Evolutionary conservation across 164 flowering plant species (phyloP).

Genomic region (Nelumbo lutea): DNA sequence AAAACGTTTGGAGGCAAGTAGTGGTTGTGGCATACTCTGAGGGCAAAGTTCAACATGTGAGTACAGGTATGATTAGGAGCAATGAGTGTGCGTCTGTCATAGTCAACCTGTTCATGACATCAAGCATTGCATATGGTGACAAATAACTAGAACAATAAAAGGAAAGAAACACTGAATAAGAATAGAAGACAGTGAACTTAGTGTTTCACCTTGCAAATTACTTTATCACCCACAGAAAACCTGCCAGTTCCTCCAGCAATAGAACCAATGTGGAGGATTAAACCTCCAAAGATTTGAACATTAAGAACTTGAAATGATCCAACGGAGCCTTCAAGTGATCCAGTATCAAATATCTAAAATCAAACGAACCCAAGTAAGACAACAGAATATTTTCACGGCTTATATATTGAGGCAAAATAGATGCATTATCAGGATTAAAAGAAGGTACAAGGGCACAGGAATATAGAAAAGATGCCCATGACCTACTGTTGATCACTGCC

Average conservation of each 20-base stretch:
- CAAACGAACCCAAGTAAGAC: conserved; percentile 13
- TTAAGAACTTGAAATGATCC: conserved; percentile 74
- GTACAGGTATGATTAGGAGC: conserved; percentile 99
- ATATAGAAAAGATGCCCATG: neutral
- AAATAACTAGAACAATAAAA: conserved; percentile 1
- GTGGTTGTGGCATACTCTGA: conserved; percentile 51
- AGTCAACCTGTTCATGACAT: conserved; percentile 70
- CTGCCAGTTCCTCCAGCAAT: conserved; percentile 36
- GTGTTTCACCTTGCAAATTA: conserved; percentile 65
- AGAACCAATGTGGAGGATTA: conserved; percentile 82
- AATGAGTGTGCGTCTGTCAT: conserved; percentile 73
- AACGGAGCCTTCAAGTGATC: conserved; percentile 57
- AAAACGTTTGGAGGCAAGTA: neutral
- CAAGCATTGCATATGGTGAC: neutral
- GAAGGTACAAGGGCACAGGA: neutral
- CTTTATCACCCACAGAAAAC: conserved; percentile 62
- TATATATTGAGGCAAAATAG: no score
- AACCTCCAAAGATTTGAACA: conserved; percentile 90
- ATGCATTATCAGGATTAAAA: no score
- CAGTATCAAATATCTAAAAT: conserved; percentile 85
- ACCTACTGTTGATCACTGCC: neutral
- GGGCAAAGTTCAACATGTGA: conserved; percentile 96
- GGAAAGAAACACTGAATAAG: neutral
- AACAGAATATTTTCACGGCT: neutral
- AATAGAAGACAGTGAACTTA: neutral